Evolutionary conservation across 2,329 filamentous ascomycete species (phyloP), one percentile per base, ranked within the genome.

Genomic region (Bertia moriformis): DNA sequence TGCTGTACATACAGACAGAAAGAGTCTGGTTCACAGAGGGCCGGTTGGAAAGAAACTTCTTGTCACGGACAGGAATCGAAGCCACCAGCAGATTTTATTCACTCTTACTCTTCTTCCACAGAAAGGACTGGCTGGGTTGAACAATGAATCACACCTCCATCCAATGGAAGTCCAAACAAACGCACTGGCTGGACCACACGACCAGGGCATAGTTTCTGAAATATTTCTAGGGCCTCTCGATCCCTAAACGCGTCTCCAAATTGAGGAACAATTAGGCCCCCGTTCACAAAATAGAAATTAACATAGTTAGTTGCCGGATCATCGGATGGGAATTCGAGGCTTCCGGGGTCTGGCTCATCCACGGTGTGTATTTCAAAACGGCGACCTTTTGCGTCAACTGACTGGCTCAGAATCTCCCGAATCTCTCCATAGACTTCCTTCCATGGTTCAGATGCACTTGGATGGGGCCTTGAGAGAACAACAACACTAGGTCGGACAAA

Each of bases 271-370:
- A 55, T 43, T 19, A 55, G 41, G 0, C 48, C 52, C 0, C 48
- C 50, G 45, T 55, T 55, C 13, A 47, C 47, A 36, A 54, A 49
- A 18, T 51, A 52, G 33, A 52, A 55, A 30, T 55, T 55, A 14
- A 52, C 51, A 44, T 55, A 55, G 1, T 48, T 50, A 10, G 45
- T 46, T 29, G 51, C 49, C 5, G 48, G 45, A 15, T 37, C 41
- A 17, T 46, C 42, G 27, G 51, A 45, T 41, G 50, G 46, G 13
- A 43, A 20, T 35, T 35, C 32, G 4, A 39, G 18, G 27, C 38
- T 19, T 12, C 14, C 14, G 14, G 45, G 45, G 43, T 51, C 49
- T 3, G 52, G 49, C 43, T 55, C 52, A 22, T 51, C 49, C 19
- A 52, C 44, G 39, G 49, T 48, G 37, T 46, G 24, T 4, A 55